Evolutionary conservation across 2,329 filamentous ascomycete genomes (phyloP), one percentile per base, ranked within the genome.

Genomic region (Calonectria naviculata): DNA sequence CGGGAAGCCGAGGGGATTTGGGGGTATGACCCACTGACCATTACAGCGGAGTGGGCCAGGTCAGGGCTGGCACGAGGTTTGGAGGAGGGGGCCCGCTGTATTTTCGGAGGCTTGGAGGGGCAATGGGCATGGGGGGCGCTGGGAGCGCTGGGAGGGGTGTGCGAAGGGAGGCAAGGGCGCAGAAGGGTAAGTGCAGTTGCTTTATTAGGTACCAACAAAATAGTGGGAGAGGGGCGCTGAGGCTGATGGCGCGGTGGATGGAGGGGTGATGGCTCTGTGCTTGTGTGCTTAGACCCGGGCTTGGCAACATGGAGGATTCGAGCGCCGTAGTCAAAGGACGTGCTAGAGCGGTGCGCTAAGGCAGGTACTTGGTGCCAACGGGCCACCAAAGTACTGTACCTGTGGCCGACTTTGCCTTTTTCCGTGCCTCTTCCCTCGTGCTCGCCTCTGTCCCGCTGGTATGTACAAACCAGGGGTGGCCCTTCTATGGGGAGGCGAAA

Each of bases 21-120:
- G 65, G 64, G 66, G 64, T 60, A 24, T 38, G 52, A 54, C 63
- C 65, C 66, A 75, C 73, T 58, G 65, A 47, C 70, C 41, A 64
- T 73, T 71, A 74, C 74, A 68, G 54, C 19, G 52, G 52, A 58
- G 52, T 58, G 52, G 67, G 41, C 42, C 61, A 67, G 61, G 70
- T 64, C 76, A 69, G 71, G 76, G 74, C 68, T 78, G 70, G 75
- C 75, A 77, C 75, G 76, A 76, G 73, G 74, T 72, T 75, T 71
- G 44, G 56, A 69, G 34, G 63, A 67, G 61, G 54, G 54, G 73
- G 56, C 66, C 75, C 73, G 70, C 71, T 71, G 52, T 64, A 52
- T 52, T 71, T 64, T 60, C 47, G 64, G 65, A 58, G 68, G 68
- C 65, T 60, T 67, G 65, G 65, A 49, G 64, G 64, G 64, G 65